Evolutionary conservation across 108 stramenopile species (phyloP).

Genomic region (Nannochloropsis gaditana): DNA sequence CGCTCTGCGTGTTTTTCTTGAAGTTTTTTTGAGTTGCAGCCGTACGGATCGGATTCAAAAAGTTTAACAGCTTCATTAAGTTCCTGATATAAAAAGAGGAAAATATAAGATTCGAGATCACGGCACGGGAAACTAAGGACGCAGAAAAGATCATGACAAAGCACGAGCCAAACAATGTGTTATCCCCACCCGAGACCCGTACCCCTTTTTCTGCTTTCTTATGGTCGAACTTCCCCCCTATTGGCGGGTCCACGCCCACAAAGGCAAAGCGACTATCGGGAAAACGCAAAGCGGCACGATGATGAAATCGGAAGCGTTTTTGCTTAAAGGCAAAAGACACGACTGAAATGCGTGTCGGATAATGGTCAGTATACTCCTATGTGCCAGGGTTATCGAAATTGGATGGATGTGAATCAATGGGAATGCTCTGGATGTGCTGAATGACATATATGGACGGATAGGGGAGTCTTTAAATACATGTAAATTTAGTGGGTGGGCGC

Average conservation of each 20-base stretch:
- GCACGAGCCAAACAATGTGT: not conserved
- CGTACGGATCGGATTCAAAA: constrained; percentile 84
- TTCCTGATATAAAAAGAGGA: constrained; percentile 47
- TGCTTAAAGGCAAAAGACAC: constrained; percentile 90
- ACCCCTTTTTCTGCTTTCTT: constrained; percentile 38
- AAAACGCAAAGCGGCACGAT: constrained; percentile 74
- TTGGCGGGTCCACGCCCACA: constrained; percentile 70
- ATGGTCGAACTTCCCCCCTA: constrained; percentile 36
- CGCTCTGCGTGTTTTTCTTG: constrained; percentile 71
- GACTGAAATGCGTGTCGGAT: constrained; percentile 75
- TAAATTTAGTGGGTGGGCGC: too few relatives aligned
- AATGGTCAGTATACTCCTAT: constrained; percentile 75
- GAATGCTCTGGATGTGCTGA: too few relatives aligned
- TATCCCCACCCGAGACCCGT: not conserved
- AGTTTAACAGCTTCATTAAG: constrained; percentile 65
- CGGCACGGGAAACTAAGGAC: not conserved
- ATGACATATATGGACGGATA: too few relatives aligned
- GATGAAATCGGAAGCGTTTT: constrained; percentile 71
- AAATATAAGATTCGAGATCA: too few relatives aligned
- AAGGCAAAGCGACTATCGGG: constrained; percentile 67
- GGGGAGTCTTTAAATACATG: too few relatives aligned
- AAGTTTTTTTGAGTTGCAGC: constrained; percentile 68
- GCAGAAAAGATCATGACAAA: not conserved
- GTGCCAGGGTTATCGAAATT: too few relatives aligned
- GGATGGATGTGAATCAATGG: too few relatives aligned